Evolutionary conservation across 371 early-diverging fungal species (phyloP), one percentile per base, ranked within the genome.

Genomic region (Zychaea mexicana): DNA sequence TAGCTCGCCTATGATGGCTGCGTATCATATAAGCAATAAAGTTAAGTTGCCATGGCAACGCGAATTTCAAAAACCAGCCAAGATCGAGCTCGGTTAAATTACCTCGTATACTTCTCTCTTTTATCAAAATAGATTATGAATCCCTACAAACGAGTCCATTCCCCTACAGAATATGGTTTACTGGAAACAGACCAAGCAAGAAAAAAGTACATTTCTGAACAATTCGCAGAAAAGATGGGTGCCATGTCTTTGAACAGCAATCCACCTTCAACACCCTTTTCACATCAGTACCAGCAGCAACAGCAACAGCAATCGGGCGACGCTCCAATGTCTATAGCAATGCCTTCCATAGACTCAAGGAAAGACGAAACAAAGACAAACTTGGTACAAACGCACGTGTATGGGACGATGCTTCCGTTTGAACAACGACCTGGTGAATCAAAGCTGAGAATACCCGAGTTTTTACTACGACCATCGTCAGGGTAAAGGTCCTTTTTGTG

Each of bases 391-490:
- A 57, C 65, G 10, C 55, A 60, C 53, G 47, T 74, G 13, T 66
- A 74, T 62, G 74, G 72, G 8, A 60, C 66, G 6, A 19, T 65
- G 8, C 57, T 76, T 13, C 76, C 74, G 21, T 60, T 76, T 67
- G 74, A 76, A 57, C 61, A 68, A 33, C 64, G 61, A 36, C 57
- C 72, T 12, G 74, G 74, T 17, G 71, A 69, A 52, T 57, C 47
- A 10, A 68, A 67, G 53, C 64, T 72, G 24, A 57, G 68, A 19
- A 79, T 76, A 45, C 80, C 80, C 9, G 69, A 55, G 31, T 79
- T 79, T 59, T 68, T 76, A 12, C 59, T 78, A 13, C 52, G 57
- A 13, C 52, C 46, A 32, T 21, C 55, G 17, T 24, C 53, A n/a
- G 36, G 24, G 32, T 53, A 21, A 52, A 26, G 32, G 3, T 27